These are phyloP conservation scores for Phytophthora fragariae DNA, from an alignment of 352 stramenopile species.

Conservation along the genomic window DNA sequence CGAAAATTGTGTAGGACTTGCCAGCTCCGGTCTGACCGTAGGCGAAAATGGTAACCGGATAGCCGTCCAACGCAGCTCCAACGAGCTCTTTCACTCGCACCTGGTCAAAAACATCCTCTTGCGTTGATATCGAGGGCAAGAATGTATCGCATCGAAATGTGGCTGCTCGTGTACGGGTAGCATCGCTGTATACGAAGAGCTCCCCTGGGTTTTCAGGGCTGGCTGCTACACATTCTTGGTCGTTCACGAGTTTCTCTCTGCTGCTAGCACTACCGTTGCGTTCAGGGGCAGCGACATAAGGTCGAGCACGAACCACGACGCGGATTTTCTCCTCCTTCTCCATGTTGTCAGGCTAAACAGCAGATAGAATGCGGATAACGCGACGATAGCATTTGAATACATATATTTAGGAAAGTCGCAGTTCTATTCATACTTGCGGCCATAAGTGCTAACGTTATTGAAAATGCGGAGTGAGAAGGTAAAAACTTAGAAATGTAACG, in stretches of 20 bases:
- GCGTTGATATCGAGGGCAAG: conserved; percentile 42
- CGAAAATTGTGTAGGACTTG: conserved; percentile 84
- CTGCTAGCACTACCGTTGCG: conserved; percentile 7
- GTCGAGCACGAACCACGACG: conserved; percentile 70
- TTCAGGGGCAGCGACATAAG: conserved; percentile 11
- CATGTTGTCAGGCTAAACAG: conserved; percentile 23
- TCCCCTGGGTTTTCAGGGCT: conserved; percentile 48
- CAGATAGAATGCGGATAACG: neutral
- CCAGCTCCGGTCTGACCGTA: conserved; percentile 79
- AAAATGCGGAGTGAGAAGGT: too few relatives aligned
- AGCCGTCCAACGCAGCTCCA: conserved; percentile 63
- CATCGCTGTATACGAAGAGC: conserved; percentile 58
- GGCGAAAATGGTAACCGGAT: conserved; percentile 77
- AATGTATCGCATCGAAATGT: conserved; percentile 76
- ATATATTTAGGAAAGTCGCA: conserved; percentile 2
- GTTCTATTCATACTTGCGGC: neutral
- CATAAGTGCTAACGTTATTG: too few relatives aligned
- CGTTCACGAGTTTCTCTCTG: neutral
- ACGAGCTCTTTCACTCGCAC: conserved; percentile 56
- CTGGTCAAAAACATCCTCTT: conserved; percentile 66
- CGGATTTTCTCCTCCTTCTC: conserved; percentile 74
- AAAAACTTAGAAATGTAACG: too few relatives aligned
- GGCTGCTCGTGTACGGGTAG: conserved; percentile 40
- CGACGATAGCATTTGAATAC: neutral
- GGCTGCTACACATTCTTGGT: conserved; percentile 41